These are phyloP conservation scores for Pythium chondricola DNA, from an alignment of 352 stramenopile genomes.

Conservation along the genomic window DNA sequence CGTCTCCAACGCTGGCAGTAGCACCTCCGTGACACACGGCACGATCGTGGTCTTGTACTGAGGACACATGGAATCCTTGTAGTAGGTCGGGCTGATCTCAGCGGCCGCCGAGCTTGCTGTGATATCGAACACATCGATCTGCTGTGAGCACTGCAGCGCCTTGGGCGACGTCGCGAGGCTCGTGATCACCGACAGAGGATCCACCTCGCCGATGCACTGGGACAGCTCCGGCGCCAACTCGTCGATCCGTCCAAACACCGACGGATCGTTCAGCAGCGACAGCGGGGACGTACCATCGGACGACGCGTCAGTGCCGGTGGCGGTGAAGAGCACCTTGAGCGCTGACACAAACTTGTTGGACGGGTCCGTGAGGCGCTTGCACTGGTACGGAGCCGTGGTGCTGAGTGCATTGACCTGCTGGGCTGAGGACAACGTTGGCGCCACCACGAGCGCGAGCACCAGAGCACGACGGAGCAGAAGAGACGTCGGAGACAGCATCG, in stretches of 20 bases:
- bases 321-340: not conserved
- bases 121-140: not conserved
- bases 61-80: constrained; percentile 5
- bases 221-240: constrained; percentile 7
- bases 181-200: not conserved
- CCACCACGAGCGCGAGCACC: not conserved
- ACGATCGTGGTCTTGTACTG: constrained; percentile 1
- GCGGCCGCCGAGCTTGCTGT: no score
- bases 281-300: not conserved
- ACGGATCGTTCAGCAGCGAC: not conserved
- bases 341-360: constrained; percentile 5
- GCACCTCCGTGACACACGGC: constrained; percentile 2
- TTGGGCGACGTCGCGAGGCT: not conserved
- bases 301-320: not conserved
- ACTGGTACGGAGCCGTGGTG: not conserved
- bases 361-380: constrained; percentile 5
- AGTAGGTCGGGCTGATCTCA: not conserved
- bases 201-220: constrained; percentile 3
- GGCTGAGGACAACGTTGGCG: not conserved
- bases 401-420: not conserved
- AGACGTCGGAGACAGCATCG: no score
- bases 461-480: no score
- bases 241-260: constrained; percentile 3
- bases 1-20: constrained; percentile 2
- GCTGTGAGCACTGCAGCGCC: not conserved